Percentiles rank a stretch among this genome's conserved stretches.
Evolutionary conservation across 2,329 filamentous ascomycete genomes (phyloP).

Genomic region (Ophiostoma populinum): DNA sequence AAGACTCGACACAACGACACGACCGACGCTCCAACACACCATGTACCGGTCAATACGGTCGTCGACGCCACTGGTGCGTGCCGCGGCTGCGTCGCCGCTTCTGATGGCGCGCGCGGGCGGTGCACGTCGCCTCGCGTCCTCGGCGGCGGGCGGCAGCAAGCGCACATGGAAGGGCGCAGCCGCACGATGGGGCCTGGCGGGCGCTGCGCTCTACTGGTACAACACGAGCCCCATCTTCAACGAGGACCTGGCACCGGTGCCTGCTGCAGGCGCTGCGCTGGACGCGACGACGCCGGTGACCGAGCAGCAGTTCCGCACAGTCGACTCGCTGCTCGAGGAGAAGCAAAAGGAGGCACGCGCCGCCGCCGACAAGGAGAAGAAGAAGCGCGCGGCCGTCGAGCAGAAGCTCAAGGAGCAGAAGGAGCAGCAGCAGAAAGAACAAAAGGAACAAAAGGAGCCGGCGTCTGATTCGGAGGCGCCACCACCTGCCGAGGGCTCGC

Average conservation of each 20-base stretch:
- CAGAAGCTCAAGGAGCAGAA: too few relatives aligned
- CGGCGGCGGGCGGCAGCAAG: constrained; percentile 42
- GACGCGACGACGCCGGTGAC: not conserved
- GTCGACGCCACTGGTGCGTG: constrained; percentile 24
- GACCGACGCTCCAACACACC: too few relatives aligned
- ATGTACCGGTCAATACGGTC: constrained; percentile 39
- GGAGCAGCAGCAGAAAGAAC: too few relatives aligned
- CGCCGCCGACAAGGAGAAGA: constrained; percentile 14
- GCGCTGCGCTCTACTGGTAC: constrained; percentile 76
- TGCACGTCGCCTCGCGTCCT: constrained; percentile 31
- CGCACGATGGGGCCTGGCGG: constrained; percentile 58
- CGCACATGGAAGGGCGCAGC: constrained; percentile 68
- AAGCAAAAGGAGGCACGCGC: constrained; percentile 31
- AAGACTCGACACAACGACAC: too few relatives aligned
- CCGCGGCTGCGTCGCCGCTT: constrained; percentile 16
- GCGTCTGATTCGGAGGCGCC: not conserved
- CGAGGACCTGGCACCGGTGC: constrained; percentile 46
- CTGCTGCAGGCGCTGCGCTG: constrained; percentile 19
- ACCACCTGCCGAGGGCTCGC: constrained; percentile 17
- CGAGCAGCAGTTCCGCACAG: constrained; percentile 39
- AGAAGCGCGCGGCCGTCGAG: constrained; percentile 1
- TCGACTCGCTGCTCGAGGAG: constrained; percentile 50
- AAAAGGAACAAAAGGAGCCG: too few relatives aligned
- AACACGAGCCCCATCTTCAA: constrained; percentile 80
- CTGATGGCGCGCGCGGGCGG: constrained; percentile 21